Conservation (phyloP, 768 basidiomycete species). For the Hygrophorus pudorinus region DNA sequence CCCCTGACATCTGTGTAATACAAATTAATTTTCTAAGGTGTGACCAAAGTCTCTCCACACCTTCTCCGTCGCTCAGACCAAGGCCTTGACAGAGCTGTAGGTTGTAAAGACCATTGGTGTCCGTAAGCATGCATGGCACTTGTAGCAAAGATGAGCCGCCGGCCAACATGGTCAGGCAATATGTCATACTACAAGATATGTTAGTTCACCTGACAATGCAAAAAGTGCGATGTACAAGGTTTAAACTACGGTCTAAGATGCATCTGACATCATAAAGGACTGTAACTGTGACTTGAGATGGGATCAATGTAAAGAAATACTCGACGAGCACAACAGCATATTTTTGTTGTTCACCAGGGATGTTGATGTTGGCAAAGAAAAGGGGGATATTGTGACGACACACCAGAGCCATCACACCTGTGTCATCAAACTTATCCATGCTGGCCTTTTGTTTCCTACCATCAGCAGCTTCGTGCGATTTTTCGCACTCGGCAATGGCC, state of each 20-base stretch:
- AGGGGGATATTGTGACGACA: slow-evolving; percentile 23
- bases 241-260: slow-evolving; percentile 20
- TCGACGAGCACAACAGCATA: slow-evolving; percentile 24
- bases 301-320: slow-evolving; percentile 20
- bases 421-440: slow-evolving; percentile 14
- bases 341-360: slow-evolving; percentile 20
- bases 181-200: slow-evolving; percentile 18
- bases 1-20: slow-evolving; percentile 12
- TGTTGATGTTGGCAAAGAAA: slow-evolving; percentile 22
- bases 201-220: slow-evolving; percentile 18
- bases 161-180: slow-evolving; percentile 10
- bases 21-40: slow-evolving; percentile 15
- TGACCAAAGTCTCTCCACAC: slow-evolving; percentile 24
- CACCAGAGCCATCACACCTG: slow-evolving; percentile 20
- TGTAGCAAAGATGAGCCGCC: slow-evolving; percentile 15
- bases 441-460: slow-evolving; percentile 13
- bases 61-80: slow-evolving; percentile 26
- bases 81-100: slow-evolving; percentile 19
- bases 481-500: slow-evolving; percentile 17
- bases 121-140: slow-evolving; percentile 27
- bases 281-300: slow-evolving; percentile 15
- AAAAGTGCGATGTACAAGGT: slow-evolving; percentile 17
- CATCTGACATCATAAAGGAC: slow-evolving; percentile 22
- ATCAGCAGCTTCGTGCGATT: slow-evolving; percentile 17
- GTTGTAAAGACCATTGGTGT: slow-evolving; percentile 26